Conservation (phyloP, 495 filamentous ascomycete genomes). For the Aspergillus incahuasiensis region DNA sequence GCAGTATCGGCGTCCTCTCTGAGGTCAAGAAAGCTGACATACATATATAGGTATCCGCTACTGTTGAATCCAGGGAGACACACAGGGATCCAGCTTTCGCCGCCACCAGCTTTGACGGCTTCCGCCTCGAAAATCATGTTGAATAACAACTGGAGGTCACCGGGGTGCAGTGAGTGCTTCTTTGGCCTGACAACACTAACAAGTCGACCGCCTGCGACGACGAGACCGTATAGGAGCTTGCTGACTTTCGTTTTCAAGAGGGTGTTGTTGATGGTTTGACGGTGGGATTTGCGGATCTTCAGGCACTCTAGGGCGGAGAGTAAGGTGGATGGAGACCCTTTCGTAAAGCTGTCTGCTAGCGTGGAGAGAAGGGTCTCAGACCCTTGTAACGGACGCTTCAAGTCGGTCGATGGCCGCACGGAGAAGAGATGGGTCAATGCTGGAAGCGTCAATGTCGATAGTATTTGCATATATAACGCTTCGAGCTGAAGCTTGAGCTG, state of each 20-base stretch:
- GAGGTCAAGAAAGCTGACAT: constrained; percentile 80
- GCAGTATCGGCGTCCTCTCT: constrained; percentile 28
- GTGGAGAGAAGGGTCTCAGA: constrained; percentile 89
- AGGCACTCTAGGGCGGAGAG: constrained; percentile 90
- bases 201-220: constrained; percentile 89
- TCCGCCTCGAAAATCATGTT: constrained; percentile 99
- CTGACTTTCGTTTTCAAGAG: constrained; percentile 71
- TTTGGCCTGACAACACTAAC: constrained; percentile 92
- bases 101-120: constrained; percentile 80
- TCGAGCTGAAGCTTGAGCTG: constrained; percentile 87
- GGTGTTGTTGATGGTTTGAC: constrained; percentile 78
- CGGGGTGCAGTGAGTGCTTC: constrained; percentile 92
- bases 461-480: constrained; percentile 94
- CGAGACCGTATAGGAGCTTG: constrained; percentile 83
- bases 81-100: constrained; percentile 96
- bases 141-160: constrained; percentile 93
- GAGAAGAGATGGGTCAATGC: constrained; percentile 85
- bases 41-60: constrained; percentile 97
- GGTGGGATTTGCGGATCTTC: constrained; percentile 78
- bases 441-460: constrained; percentile 90
- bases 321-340: constrained; percentile 82
- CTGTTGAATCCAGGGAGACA: constrained; percentile 98
- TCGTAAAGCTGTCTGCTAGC: constrained; percentile 89
- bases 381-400: constrained; percentile 87
- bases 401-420: constrained; percentile 82